A percentile compares a stretch with the other conserved stretches of the same genome.
Conservation (phyloP, 2,329 filamentous ascomycete genomes). For the Arthrobotrys conoides region DNA sequence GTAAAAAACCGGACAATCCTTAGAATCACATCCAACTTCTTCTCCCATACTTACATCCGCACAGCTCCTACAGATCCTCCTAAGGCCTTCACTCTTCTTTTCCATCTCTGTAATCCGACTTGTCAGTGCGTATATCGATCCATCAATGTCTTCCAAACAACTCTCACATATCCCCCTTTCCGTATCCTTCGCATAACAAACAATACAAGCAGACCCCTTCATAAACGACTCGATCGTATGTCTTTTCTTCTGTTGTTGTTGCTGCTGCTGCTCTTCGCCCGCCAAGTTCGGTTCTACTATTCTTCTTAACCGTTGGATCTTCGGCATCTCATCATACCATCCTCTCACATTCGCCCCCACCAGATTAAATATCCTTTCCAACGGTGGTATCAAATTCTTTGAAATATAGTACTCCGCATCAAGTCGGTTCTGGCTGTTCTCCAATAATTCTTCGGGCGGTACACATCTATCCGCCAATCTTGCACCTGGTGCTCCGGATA, state of each 20-base stretch:
- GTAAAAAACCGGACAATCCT: constrained; percentile 95
- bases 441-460: constrained; percentile 83
- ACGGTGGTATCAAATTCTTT: constrained; percentile 93
- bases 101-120: constrained; percentile 76
- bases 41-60: constrained; percentile 80
- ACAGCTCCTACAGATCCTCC: constrained; percentile 83
- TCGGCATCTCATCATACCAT: constrained; percentile 98
- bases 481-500: constrained; percentile 87
- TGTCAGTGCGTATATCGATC: constrained; percentile 77
- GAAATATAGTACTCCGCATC: constrained; percentile 97
- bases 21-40: constrained; percentile 86
- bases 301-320: constrained; percentile 81
- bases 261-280: constrained; percentile 58
- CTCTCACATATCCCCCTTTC: constrained; percentile 72
- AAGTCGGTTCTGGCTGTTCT: constrained; percentile 81
- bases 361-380: constrained; percentile 96
- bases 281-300: constrained; percentile 68
- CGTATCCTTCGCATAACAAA: constrained; percentile 76
- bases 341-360: constrained; percentile 89
- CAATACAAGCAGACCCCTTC: constrained; percentile 81
- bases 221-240: constrained; percentile 95
- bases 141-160: constrained; percentile 73
- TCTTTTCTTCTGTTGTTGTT: constrained; percentile 68
- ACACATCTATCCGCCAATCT: constrained; percentile 91
- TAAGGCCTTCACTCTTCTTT: constrained; percentile 75